Percentiles rank a stretch among this genome's conserved stretches.
These are phyloP conservation scores for Xanthoceras sorbifolium DNA, from an alignment of 345 rosid genomes.

Conservation along the genomic window DNA sequence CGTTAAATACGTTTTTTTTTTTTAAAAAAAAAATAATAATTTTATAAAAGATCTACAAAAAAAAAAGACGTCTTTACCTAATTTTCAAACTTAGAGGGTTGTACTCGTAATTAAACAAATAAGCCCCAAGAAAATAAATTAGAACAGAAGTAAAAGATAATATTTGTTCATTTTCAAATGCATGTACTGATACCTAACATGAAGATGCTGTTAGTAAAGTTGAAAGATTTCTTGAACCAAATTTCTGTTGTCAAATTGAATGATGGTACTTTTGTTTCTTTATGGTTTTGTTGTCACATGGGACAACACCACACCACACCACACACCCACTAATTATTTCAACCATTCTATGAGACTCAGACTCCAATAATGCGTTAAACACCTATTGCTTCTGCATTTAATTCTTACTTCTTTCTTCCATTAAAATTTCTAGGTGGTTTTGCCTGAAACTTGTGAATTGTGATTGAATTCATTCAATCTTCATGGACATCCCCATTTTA, in stretches of 20 bases:
- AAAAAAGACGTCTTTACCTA: too few relatives aligned
- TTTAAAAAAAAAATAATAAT: too few relatives aligned
- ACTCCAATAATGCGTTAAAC: constrained; percentile 13
- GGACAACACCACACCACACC: constrained; percentile 13
- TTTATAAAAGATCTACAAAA: too few relatives aligned
- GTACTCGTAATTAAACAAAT: too few relatives aligned
- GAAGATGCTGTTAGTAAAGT: constrained; percentile 25
- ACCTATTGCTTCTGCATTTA: not conserved
- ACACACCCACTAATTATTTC: not conserved
- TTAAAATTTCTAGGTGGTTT: not conserved
- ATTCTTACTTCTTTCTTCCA: not conserved
- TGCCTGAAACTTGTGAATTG: constrained; percentile 1
- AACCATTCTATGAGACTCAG: not conserved
- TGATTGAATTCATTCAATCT: constrained; percentile 2
- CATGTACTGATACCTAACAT: constrained; percentile 26
- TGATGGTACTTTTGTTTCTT: constrained; percentile 16
- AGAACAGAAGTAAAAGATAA: not conserved
- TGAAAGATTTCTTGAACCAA: constrained; percentile 9
- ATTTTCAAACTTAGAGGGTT: not conserved
- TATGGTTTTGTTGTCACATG: constrained; percentile 25
- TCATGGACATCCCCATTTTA: not conserved
- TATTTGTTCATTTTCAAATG: not conserved
- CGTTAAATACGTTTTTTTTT: too few relatives aligned
- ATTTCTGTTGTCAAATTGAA: constrained; percentile 28
- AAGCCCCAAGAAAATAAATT: not conserved